These are phyloP conservation scores for Trichoderma harzianum DNA, from an alignment of 2,329 filamentous ascomycete genomes.

Conservation along the genomic window DNA sequence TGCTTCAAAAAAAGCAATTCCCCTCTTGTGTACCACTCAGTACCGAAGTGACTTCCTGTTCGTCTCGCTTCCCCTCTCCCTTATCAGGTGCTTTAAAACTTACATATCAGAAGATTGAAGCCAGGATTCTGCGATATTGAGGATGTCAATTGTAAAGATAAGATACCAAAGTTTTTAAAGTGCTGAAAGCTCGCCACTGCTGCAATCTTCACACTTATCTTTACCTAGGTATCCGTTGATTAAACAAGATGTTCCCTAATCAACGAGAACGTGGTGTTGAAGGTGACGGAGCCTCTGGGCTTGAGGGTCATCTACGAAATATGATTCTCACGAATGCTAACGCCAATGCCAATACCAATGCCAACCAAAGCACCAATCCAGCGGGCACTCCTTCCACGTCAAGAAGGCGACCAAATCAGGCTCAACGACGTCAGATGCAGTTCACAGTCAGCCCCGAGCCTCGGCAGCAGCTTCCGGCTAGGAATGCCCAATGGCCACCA, in stretches of 20 bases:
- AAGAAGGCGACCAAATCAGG: conserved; percentile 58
- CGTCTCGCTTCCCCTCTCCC: background rate
- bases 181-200: background rate
- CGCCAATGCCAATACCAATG: conserved; percentile 38
- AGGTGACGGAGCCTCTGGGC: conserved; percentile 23
- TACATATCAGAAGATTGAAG: background rate
- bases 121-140: background rate
- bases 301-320: conserved; percentile 57
- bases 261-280: background rate
- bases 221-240: background rate
- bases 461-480: conserved; percentile 31
- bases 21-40: background rate
- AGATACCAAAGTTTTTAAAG: background rate
- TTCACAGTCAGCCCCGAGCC: conserved; percentile 54
- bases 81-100: background rate
- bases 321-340: conserved; percentile 56
- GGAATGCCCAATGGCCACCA: conserved; percentile 19
- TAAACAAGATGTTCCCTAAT: background rate
- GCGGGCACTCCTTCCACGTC: background rate
- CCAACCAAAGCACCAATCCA: conserved; percentile 23
- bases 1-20: background rate
- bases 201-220: background rate
- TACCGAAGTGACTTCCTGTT: background rate
- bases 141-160: background rate
- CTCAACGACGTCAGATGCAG: conserved; percentile 58